Percentiles rank a stretch among this genome's conserved stretches.
These are phyloP conservation scores for Pachysandra terminalis DNA, from an alignment of 164 flowering plant species.

Conservation along the genomic window DNA sequence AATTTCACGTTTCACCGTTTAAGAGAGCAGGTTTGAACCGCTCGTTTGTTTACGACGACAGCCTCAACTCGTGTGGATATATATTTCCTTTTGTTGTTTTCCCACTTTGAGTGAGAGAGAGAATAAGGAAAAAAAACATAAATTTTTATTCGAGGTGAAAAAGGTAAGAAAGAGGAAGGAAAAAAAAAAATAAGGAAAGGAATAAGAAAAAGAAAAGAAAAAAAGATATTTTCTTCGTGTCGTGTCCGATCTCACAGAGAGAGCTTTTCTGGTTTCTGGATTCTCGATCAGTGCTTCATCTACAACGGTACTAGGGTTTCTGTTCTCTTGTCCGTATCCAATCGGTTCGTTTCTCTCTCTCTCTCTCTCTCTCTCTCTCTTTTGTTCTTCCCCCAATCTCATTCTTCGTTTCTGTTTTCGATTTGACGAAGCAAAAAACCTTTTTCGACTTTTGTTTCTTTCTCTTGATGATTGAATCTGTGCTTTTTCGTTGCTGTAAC, in stretches of 20 bases:
- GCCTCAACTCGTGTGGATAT: not conserved
- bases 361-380: not conserved
- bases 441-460: too few relatives aligned
- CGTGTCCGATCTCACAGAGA: not conserved
- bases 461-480: too few relatives aligned
- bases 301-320: not conserved
- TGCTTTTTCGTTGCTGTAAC: too few relatives aligned
- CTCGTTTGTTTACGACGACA: slow-evolving; percentile 6
- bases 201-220: not conserved
- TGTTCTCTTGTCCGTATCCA: not conserved
- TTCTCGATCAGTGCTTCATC: not conserved
- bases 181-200: too few relatives aligned
- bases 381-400: too few relatives aligned
- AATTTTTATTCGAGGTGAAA: not conserved
- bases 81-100: not conserved
- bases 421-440: too few relatives aligned
- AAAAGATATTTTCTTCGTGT: not conserved
- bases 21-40: slow-evolving; percentile 3
- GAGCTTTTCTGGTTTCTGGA: slow-evolving; percentile 8
- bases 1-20: too few relatives aligned
- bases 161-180: too few relatives aligned
- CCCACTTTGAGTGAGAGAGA: not conserved
- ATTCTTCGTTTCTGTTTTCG: too few relatives aligned
- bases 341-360: not conserved
- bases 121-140: not conserved